A percentile compares a stretch with the other conserved stretches of the same genome.
Evolutionary conservation across 1,284 basidiomycete genomes (phyloP).

Genomic region (Ceratobasidium sp.): DNA sequence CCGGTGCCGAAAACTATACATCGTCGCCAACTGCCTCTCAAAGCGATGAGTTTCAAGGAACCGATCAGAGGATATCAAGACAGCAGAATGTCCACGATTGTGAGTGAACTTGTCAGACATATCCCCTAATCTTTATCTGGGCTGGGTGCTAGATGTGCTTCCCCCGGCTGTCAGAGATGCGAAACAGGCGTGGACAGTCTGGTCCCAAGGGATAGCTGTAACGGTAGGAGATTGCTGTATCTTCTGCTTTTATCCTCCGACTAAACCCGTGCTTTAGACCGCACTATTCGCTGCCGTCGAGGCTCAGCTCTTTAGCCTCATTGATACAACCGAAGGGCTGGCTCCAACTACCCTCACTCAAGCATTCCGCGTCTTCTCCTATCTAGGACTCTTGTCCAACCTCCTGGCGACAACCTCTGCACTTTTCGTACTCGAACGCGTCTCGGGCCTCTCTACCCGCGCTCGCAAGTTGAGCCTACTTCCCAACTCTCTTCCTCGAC

Average conservation of each 20-base stretch:
- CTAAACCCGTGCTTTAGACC: background rate
- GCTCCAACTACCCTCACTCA: slow-evolving; percentile 2
- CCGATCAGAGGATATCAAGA: background rate
- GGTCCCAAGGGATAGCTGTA: slow-evolving; percentile 34
- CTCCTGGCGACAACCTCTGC: slow-evolving; percentile 28
- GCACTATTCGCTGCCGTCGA: slow-evolving; percentile 34
- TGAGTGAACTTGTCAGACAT: background rate
- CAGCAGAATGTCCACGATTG: slow-evolving; percentile 9
- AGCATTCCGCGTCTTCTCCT: slow-evolving; percentile 31
- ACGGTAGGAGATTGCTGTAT: background rate
- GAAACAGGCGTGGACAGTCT: slow-evolving; percentile 30
- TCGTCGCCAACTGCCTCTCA: background rate
- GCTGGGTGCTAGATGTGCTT: slow-evolving; percentile 13
- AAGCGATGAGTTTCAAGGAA: background rate
- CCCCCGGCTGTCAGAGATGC: slow-evolving; percentile 31
- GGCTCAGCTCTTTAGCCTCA: slow-evolving; percentile 33
- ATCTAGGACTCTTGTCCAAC: slow-evolving; percentile 28
- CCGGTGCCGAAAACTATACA: background rate
- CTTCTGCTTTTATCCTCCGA: background rate
- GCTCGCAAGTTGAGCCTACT: slow-evolving; percentile 23
- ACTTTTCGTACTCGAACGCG: slow-evolving; percentile 34
- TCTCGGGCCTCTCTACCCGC: slow-evolving; percentile 32
- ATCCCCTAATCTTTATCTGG: background rate
- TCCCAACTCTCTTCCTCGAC: slow-evolving; percentile 16
- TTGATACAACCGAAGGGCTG: background rate